Evolutionary conservation across 2,329 filamentous ascomycete species (phyloP).

Genomic region (Didymella pomorum): DNA sequence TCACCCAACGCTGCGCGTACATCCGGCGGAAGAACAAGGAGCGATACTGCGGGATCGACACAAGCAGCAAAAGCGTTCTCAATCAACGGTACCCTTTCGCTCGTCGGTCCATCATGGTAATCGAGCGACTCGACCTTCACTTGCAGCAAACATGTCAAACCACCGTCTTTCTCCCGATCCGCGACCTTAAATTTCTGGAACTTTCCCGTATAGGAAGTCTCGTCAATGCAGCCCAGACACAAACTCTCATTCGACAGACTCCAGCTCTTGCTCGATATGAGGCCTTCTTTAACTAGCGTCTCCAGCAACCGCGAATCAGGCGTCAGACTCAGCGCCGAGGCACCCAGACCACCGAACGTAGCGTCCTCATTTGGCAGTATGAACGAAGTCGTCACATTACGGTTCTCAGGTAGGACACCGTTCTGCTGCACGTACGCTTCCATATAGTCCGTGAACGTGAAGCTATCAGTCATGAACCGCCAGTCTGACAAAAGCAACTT

Average conservation of each 20-base stretch:
- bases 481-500: conserved; percentile 12
- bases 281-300: conserved; percentile 4
- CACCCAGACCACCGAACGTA: conserved; percentile 22
- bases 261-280: conserved; percentile 27
- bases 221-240: conserved; percentile 29
- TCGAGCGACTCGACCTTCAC: conserved; percentile 26
- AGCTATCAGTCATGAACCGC: conserved; percentile 23
- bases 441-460: conserved; percentile 23
- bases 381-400: conserved; percentile 18
- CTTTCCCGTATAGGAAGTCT: conserved; percentile 6
- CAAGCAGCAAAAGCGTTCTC: conserved; percentile 25
- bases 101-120: conserved; percentile 14
- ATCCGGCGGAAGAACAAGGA: conserved; percentile 23
- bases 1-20: neutral
- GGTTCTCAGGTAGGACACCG: conserved; percentile 11
- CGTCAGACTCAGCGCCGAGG: conserved; percentile 22
- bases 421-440: conserved; percentile 18
- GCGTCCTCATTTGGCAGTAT: conserved; percentile 21
- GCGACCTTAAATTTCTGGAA: conserved; percentile 24
- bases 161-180: conserved; percentile 12
- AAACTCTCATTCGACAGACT: conserved; percentile 21
- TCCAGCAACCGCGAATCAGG: conserved; percentile 22
- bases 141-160: conserved; percentile 26
- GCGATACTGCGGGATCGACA: conserved; percentile 28
- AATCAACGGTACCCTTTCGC: conserved; percentile 26